Evolutionary conservation across 192 early-diverging fungal genomes (phyloP).

Genomic region (Piromyces finnis): DNA sequence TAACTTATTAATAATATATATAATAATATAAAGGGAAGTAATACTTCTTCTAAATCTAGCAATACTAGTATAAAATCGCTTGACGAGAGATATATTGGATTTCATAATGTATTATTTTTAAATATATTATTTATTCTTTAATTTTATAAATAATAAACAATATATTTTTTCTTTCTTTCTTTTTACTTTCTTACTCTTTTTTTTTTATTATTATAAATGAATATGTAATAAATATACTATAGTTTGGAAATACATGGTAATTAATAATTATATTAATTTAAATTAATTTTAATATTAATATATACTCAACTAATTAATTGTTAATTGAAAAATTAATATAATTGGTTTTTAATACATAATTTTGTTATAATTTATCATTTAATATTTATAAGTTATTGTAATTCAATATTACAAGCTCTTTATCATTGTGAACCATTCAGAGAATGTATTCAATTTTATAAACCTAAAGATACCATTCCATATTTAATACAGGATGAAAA

Average conservation of each 20-base stretch:
- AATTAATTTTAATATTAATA: no score
- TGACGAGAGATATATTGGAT: slow-evolving; percentile 62
- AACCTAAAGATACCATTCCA: not conserved
- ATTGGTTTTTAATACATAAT: not conserved
- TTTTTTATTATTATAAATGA: no score
- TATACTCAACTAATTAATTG: no score
- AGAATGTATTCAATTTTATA: slow-evolving; percentile 43
- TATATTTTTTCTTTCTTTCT: not conserved
- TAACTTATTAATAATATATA: no score
- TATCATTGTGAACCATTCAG: slow-evolving; percentile 91
- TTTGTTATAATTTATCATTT: not conserved
- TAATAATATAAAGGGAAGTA: not conserved
- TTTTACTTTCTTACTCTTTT: no score
- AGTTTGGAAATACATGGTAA: slow-evolving; percentile 83
- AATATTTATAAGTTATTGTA: slow-evolving; percentile 54
- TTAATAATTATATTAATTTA: not conserved
- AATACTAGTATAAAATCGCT: not conserved
- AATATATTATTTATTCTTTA: not conserved
- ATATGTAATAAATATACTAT: not conserved
- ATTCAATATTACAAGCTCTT: slow-evolving; percentile 87
- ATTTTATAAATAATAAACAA: no score
- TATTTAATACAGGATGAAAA: not conserved
- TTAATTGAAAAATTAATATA: no score
- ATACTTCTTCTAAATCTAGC: not conserved
- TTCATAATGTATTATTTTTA: slow-evolving; percentile 58